Evolutionary conservation across 176 grass and related monocot genomes (phyloP), one percentile per base, ranked within the genome.

Genomic region (Alloteropsis semialata): DNA sequence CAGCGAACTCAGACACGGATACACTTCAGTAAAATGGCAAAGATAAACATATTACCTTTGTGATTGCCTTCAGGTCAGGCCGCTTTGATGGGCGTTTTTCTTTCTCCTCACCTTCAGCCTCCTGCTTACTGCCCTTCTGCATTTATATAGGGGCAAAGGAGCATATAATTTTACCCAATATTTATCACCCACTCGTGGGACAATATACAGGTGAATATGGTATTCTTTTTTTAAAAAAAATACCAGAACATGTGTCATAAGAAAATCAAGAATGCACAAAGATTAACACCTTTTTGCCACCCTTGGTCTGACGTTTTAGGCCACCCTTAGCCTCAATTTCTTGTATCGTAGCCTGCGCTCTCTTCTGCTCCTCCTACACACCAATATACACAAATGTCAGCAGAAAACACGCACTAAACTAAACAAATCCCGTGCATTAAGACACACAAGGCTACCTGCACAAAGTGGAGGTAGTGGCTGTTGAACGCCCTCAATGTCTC

Each of bases 391-490:
- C 22, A 64, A 46, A 60, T 34, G 78, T 86, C 64, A 72, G 45
- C 16, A 0, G 15, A 51, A 54, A 29, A 18, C 30, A 74, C 14
- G 24, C 50, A 41, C 8, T 15, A 75, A 51, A 68, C 7, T 51
- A 34, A 65, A 32, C 69, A 41, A 25, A 41, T 48, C 3, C 28
- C 8, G 34, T 19, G 5, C 7, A 72, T 64, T 72, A 44, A 72
- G 56, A 30, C 10, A 16, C 32, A 34, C 56, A 42, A 28, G 6
- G 29, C 25, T 76, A 94, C 95, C 92, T 94, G 90, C 10, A 98
- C 84, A 73, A 91, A 85, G 22, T 94, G 90, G 7, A 98, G 86
- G 58, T 98, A 98, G 37, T 95, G 86, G 30, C 88, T 91, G 45
- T 78, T 93, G 69, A 95, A 98, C 17, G 86, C 92, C 71, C 90